These are phyloP conservation scores for Alternaria viburni DNA, from an alignment of 2,329 filamentous ascomycete species.

Conservation along the genomic window DNA sequence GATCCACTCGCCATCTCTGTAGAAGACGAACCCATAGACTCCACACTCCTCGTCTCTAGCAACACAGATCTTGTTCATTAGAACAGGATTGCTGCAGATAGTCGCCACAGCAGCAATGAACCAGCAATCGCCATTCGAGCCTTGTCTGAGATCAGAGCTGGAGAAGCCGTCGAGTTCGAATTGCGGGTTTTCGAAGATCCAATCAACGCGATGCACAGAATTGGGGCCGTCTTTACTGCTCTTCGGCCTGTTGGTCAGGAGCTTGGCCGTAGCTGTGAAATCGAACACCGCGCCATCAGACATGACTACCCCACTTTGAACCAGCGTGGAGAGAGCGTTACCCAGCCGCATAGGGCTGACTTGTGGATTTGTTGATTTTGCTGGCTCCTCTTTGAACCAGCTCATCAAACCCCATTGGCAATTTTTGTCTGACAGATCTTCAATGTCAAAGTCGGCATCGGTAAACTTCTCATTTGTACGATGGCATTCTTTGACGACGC, in stretches of 20 bases:
- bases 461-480: constrained; percentile 84
- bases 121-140: constrained; percentile 83
- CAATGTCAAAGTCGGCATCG: constrained; percentile 82
- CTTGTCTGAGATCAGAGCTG: constrained; percentile 79
- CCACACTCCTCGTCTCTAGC: constrained; percentile 74
- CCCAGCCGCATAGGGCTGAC: constrained; percentile 23
- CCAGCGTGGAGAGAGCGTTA: constrained; percentile 33
- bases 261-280: constrained; percentile 64
- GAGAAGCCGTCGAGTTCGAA: constrained; percentile 80
- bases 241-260: constrained; percentile 51
- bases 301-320: constrained; percentile 27
- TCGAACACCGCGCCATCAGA: constrained; percentile 25
- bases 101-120: constrained; percentile 80
- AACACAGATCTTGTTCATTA: constrained; percentile 78
- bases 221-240: constrained; percentile 17
- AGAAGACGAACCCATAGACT: constrained; percentile 86
- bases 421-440: constrained; percentile 65
- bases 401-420: constrained; percentile 39
- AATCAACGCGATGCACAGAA: constrained; percentile 55
- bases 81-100: constrained; percentile 70
- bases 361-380: constrained; percentile 49
- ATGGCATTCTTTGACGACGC: constrained; percentile 67
- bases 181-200: constrained; percentile 76
- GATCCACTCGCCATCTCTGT: constrained; percentile 72
- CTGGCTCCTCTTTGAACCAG: constrained; percentile 56